Base-by-base conservation (phyloP, 495 filamentous ascomycete species). In the Glonium stellatum region DNA sequence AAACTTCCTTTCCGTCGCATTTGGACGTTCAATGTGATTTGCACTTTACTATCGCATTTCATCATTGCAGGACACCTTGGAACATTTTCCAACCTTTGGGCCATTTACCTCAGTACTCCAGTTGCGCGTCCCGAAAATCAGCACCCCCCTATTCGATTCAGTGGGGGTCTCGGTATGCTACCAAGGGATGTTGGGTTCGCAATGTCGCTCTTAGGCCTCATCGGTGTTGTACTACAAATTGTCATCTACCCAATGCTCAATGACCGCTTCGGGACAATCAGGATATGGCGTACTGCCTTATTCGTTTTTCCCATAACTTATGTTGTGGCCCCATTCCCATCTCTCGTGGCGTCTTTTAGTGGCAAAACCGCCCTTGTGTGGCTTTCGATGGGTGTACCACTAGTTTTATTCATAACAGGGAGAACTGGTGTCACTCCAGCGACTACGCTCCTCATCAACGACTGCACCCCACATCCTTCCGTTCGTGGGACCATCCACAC, bases 401-500 rank as follows among this genome's bases (percentile, higher is more conserved):
- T 57, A 21, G 23, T 61, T 0, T 41, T 61, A 1, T 56, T 50
- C 41, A 42, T 44, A n/a, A 15, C 42, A 18, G 59, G 59, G 8
- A 12, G 59, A 15, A 61, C 59, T 15, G 59, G 59, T 11, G 52
- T 57, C 21, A 35, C 31, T 5, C 59, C 59, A 4, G 53, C 59
- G 4, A 61, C 59, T 4, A 61, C 39, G 1, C 44, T 61, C 1
- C 46, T 61, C 2, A 61, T 61, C 42, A 61, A 61, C 27, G 59
- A 61, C 27, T 61, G 59, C 23, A 46, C 54, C 10, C 59, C 59
- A 13, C 52, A 55, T 56, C 59, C 59, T 3, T 37, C 25, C 13
- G 59, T 42, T n/a, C 36, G 59, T 11, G 59, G 59, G 39, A 61
- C 59, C 19, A 57, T 61, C 25, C 52, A 61, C 49, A 37, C 59